Percentiles rank a stretch among this genome's conserved stretches.
Conservation (phyloP, 371 early-diverging fungal species). For the Mucor irregularis region DNA sequence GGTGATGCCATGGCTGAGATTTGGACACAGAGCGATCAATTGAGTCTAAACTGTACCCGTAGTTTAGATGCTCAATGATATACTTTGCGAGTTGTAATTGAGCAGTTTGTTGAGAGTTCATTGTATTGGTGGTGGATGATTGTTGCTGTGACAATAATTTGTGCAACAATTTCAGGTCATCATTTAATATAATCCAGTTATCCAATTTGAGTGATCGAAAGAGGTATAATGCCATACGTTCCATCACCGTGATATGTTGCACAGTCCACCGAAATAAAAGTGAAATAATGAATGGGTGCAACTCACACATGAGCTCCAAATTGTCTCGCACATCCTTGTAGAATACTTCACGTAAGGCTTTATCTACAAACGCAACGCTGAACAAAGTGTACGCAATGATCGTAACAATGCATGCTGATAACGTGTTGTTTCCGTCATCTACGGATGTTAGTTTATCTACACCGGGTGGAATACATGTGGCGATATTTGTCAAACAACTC, state of each 20-base stretch:
- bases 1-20: slow-evolving; percentile 38
- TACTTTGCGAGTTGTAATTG: slow-evolving; percentile 45
- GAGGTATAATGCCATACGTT: slow-evolving; percentile 53
- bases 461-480: slow-evolving; percentile 27
- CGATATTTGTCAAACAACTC: slow-evolving; percentile 35
- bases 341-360: slow-evolving; percentile 38
- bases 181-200: slow-evolving; percentile 41
- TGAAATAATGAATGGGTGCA: slow-evolving; percentile 41
- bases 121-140: slow-evolving; percentile 11
- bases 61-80: slow-evolving; percentile 48
- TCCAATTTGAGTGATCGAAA: slow-evolving; percentile 51
- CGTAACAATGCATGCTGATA: slow-evolving; percentile 30
- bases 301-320: slow-evolving; percentile 41
- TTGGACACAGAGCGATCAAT: slow-evolving; percentile 20
- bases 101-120: slow-evolving; percentile 17
- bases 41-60: slow-evolving; percentile 21
- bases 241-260: slow-evolving; percentile 44
- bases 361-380: slow-evolving; percentile 50
- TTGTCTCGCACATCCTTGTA: slow-evolving; percentile 55
- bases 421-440: slow-evolving; percentile 8
- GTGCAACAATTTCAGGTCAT: slow-evolving; percentile 44
- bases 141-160: slow-evolving; percentile 24
- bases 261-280: slow-evolving; percentile 50
- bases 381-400: slow-evolving; percentile 47
- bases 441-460: slow-evolving; percentile 10